Evolutionary conservation across 129 eudicot species (phyloP).

Genomic region (Deinandra increscens): DNA sequence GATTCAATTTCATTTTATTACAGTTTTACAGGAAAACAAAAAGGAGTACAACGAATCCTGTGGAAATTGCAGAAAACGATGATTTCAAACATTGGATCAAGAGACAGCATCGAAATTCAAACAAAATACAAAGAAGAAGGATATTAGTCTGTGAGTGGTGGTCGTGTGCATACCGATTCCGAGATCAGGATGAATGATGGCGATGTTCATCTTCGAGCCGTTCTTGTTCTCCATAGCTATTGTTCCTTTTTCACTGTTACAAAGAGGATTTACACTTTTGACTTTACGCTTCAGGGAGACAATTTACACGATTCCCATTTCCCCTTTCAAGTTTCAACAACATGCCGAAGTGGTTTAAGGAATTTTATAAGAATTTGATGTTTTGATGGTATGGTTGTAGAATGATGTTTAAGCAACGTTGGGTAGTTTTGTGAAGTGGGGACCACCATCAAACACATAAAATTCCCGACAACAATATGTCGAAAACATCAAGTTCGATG

Average conservation of each 20-base stretch:
- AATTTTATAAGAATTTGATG: too few species aligned
- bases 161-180: constrained; percentile 63
- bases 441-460: too few species aligned
- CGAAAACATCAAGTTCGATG: too few species aligned
- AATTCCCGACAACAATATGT: too few species aligned
- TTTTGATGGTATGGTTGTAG: too few species aligned
- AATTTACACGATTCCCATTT: too few species aligned
- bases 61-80: neutral
- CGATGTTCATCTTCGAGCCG: constrained; percentile 62
- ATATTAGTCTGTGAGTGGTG: neutral
- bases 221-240: constrained; percentile 48
- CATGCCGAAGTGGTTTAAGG: too few species aligned
- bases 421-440: too few species aligned
- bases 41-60: neutral
- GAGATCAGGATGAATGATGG: constrained; percentile 94
- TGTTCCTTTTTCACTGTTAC: constrained; percentile 14
- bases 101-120: neutral
- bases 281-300: too few species aligned
- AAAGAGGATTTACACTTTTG: neutral
- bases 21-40: neutral
- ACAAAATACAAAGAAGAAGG: neutral
- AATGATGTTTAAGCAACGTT: too few species aligned
- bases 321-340: too few species aligned
- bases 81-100: neutral
- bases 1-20: neutral